Evolutionary conservation across 2,329 filamentous ascomycete genomes (phyloP), one percentile per base, ranked within the genome.

Genomic region (Xenoacremonium recifei): DNA sequence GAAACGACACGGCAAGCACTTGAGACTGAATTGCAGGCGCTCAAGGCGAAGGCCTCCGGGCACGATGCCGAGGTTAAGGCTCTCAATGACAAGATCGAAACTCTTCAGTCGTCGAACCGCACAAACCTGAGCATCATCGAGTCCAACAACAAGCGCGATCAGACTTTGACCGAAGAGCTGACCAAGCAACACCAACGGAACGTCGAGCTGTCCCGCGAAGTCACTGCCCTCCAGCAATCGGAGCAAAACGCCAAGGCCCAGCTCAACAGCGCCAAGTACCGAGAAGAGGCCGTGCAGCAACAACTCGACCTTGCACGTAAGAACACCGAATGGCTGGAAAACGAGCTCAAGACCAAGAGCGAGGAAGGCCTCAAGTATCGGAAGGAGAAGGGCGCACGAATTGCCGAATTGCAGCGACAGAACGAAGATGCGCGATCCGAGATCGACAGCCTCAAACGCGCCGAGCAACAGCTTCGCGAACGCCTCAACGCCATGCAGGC

Each of bases 321-420:
- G 58, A 96, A 90, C 69, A 88, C 89, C 51, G 92, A 97, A 56
- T 99, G 90, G 87, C 85, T 93, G 42, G 89, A 96, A 60, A 83
- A 77, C 31, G 93, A 99, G 65, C 77, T 97, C 17, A 92, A 95
- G 71, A 91, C 88, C 1, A 95, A 96, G 69, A 85, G 80, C 48
- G 80, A 84, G 7, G 93, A 99, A 62, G 83, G 89, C 35, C 79
- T 92, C 52, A 96, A 91, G 60, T 92, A 87, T 66, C 83, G 93
- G 49, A 97, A 96, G 62, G 93, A 99, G 62, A 97, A 96, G 75
- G 88, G 88, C 49, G 85, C 89, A 2, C 86, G 88, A 29, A 89
- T 97, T 54, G 80, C 90, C 7, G 88, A 95, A 58, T 79, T 99
- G 20, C 88, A 96, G 65, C 87, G 90, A 39, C 81, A 87, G 47